Conservation (phyloP, 768 basidiomycete species). For the Auriscalpium orientale region DNA sequence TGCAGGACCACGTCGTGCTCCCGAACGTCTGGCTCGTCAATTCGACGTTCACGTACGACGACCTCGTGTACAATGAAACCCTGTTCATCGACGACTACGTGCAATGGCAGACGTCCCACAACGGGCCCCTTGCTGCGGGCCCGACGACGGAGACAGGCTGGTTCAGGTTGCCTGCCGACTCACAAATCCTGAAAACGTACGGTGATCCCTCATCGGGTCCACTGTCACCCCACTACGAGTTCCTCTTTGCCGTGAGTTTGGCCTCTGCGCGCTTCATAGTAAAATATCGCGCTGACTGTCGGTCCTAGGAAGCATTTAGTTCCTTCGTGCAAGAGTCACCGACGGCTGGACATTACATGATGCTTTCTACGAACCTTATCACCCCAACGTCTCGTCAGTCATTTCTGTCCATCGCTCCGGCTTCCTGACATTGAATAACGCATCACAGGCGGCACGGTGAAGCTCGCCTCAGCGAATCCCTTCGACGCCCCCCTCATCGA, state of each 20-base stretch:
- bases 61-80: neutral
- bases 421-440: neutral
- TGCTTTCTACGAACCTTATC: neutral
- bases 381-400: neutral
- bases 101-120: neutral
- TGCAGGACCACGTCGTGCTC: constrained; percentile 1
- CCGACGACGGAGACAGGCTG: neutral
- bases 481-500: neutral
- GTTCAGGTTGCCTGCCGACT: neutral
- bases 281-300: too few relatives aligned
- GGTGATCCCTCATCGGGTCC: neutral
- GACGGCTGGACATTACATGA: neutral
- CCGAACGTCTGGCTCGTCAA: neutral
- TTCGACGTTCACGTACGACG: neutral
- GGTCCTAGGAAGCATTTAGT: neutral
- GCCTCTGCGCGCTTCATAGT: too few relatives aligned
- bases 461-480: neutral
- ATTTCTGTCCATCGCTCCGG: neutral
- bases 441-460: neutral
- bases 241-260: neutral
- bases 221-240: neutral
- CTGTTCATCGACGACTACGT: neutral
- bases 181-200: neutral
- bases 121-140: neutral
- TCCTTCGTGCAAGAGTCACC: neutral